These are phyloP conservation scores for Pseudogymnoascus sp. DNA, from an alignment of 2,329 filamentous ascomycete genomes.

Conservation along the genomic window DNA sequence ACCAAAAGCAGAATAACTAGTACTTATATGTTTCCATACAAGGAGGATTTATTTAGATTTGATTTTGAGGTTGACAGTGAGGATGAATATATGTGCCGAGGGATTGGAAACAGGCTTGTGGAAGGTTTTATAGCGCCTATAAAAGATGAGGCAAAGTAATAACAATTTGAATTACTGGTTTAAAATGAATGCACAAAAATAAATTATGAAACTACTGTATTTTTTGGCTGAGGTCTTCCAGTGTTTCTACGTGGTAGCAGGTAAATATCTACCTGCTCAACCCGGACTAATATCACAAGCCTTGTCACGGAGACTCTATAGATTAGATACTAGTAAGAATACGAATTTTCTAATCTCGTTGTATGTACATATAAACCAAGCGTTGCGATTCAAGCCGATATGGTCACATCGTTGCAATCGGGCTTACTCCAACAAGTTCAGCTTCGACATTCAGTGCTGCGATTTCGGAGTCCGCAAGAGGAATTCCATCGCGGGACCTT, in stretches of 20 bases:
- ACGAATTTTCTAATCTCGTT: not conserved
- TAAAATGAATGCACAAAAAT: not conserved
- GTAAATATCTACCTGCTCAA: not conserved
- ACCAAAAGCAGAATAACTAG: slow-evolving; percentile 14
- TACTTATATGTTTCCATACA: slow-evolving; percentile 18
- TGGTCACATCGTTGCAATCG: not conserved
- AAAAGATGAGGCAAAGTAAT: not conserved
- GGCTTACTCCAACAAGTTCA: slow-evolving; percentile 32
- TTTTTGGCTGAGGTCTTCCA: not conserved
- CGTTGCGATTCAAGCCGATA: not conserved
- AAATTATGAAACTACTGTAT: not conserved
- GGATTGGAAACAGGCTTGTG: not conserved
- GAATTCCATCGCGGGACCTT: slow-evolving; percentile 48
- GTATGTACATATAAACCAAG: not conserved
- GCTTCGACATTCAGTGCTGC: slow-evolving; percentile 49
- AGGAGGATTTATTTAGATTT: slow-evolving; percentile 19
- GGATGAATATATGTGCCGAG: slow-evolving; percentile 16
- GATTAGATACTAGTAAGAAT: too few species aligned
- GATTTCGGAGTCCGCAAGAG: slow-evolving; percentile 48
- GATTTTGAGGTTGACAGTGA: slow-evolving; percentile 20
- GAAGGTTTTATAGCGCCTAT: not conserved
- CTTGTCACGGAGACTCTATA: not conserved
- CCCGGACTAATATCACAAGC: not conserved
- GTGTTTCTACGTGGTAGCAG: not conserved
- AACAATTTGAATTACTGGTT: not conserved